phyloP scores from a whole-genome alignment of 257 asterid genomes.

The Solanum habrochaites region DNA sequence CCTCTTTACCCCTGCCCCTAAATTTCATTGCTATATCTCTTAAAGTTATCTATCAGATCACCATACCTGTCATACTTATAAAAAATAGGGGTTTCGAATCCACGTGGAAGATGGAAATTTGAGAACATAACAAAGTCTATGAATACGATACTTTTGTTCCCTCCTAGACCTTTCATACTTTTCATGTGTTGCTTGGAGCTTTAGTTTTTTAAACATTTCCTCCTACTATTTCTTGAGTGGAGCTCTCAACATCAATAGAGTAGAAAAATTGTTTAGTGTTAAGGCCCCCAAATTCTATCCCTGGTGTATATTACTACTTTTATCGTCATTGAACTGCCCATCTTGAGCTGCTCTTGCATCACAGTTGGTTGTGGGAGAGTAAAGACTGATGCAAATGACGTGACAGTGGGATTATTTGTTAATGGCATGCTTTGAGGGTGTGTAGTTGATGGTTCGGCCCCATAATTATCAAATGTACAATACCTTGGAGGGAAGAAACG shows the following conservation, averaged over 20 bases:
- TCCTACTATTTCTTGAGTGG: background rate
- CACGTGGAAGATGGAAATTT: background rate
- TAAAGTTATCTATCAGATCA: too few species aligned
- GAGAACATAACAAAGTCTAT: background rate
- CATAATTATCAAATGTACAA: too few species aligned
- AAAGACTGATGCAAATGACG: rapidly evolving
- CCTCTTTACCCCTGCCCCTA: too few species aligned
- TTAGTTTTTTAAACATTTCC: background rate
- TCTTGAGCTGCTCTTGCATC: background rate
- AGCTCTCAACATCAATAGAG: background rate
- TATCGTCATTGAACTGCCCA: background rate
- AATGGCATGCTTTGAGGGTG: background rate
- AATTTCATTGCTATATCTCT: too few species aligned
- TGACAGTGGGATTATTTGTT: background rate
- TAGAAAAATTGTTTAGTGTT: background rate
- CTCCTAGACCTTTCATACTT: background rate
- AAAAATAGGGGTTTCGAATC: background rate
- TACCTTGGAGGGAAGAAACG: background rate
- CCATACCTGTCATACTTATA: too few species aligned
- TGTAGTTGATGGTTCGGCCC: background rate
- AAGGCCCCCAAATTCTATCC: background rate
- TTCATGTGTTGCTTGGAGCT: background rate
- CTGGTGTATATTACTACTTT: background rate
- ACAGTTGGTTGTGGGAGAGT: background rate
- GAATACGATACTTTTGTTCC: background rate